Percentiles rank a stretch among this genome's conserved stretches.
Conservation (phyloP, 2,329 filamentous ascomycete species). For the Sphaerulina vaccinii region DNA sequence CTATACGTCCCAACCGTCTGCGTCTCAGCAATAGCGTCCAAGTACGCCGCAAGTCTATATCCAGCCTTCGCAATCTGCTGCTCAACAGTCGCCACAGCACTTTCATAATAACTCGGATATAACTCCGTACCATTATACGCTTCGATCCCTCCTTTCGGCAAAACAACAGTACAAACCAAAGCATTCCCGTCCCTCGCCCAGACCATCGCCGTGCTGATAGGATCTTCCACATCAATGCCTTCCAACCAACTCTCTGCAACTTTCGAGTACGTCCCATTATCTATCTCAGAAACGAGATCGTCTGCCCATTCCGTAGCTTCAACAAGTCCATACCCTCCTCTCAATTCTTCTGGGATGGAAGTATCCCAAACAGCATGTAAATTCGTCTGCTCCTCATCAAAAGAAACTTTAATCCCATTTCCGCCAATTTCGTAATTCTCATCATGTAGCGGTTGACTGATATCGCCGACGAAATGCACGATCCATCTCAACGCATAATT, state of each 20-base stretch:
- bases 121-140: constrained; percentile 41
- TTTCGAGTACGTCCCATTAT: constrained; percentile 40
- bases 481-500: constrained; percentile 52
- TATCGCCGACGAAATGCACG: constrained; percentile 64
- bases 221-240: constrained; percentile 40
- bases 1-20: constrained; percentile 7
- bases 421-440: constrained; percentile 48
- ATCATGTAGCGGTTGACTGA: constrained; percentile 62
- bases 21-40: constrained; percentile 37
- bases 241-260: constrained; percentile 38
- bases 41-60: constrained; percentile 39
- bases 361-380: constrained; percentile 49
- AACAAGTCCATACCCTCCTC: constrained; percentile 41
- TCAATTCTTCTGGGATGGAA: constrained; percentile 44
- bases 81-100: constrained; percentile 41
- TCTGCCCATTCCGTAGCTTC: constrained; percentile 43
- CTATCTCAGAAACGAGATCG: constrained; percentile 40
- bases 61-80: constrained; percentile 47
- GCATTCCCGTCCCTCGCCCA: constrained; percentile 47
- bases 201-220: constrained; percentile 38
- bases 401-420: constrained; percentile 47
- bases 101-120: constrained; percentile 35
- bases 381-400: constrained; percentile 42
- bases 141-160: constrained; percentile 42
- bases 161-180: constrained; percentile 44